Conservation (phyloP, 108 stramenopile genomes). For the Cyclotella distinguenda region DNA sequence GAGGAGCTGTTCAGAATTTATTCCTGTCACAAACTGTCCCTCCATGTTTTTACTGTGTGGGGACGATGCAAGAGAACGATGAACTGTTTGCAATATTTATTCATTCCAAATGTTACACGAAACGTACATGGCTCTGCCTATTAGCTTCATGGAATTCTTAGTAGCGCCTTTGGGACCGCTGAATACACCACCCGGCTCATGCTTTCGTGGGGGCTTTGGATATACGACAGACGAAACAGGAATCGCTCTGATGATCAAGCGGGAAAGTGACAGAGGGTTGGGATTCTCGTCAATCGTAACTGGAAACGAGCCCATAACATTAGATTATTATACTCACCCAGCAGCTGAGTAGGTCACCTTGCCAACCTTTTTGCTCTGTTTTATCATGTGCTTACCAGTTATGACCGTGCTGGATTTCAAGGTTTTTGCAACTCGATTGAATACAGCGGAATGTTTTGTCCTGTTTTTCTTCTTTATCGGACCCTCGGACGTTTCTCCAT, state of each 20-base stretch:
- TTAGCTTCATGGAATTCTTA: slow-evolving; percentile 38
- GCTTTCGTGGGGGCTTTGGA: slow-evolving; percentile 36
- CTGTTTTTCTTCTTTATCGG: slow-evolving; percentile 30
- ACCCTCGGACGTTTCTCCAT: slow-evolving; percentile 1
- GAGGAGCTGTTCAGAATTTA: slow-evolving; percentile 64
- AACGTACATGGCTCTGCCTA: slow-evolving; percentile 37
- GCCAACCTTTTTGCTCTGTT: slow-evolving; percentile 52
- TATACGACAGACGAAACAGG: slow-evolving; percentile 32
- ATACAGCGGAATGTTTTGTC: slow-evolving; percentile 33
- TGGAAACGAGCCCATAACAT: no score
- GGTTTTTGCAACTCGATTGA: slow-evolving; percentile 52
- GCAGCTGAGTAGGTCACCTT: slow-evolving; percentile 55
- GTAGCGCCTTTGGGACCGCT: slow-evolving; percentile 12
- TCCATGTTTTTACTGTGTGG: slow-evolving; percentile 50
- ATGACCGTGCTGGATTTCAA: slow-evolving; percentile 48
- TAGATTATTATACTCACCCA: slow-evolving; percentile 41
- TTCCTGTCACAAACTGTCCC: slow-evolving; percentile 10
- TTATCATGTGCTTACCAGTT: slow-evolving; percentile 56
- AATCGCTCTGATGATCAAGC: slow-evolving; percentile 24
- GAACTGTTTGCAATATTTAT: no score
- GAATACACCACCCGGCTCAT: slow-evolving; percentile 40
- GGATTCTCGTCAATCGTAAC: no score
- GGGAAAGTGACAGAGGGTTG: no score
- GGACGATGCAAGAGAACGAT: no score
- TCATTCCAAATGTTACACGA: neutral